phyloP scores from a whole-genome alignment of 2,329 filamentous ascomycete genomes.

The Hansfordia pulvinata region DNA sequence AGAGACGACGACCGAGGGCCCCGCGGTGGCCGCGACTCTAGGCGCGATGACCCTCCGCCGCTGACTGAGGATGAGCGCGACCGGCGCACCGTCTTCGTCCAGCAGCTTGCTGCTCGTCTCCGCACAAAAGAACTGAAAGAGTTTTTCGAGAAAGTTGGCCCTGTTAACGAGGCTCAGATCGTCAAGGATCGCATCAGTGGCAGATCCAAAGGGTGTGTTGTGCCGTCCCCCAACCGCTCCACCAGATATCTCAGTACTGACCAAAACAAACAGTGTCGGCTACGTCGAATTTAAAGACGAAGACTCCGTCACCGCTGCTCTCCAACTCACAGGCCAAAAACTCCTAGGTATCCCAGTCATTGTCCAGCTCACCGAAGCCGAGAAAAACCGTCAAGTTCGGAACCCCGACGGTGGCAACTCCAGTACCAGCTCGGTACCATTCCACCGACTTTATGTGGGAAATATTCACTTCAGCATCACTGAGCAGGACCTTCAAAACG shows the following conservation, averaged over 20 bases:
- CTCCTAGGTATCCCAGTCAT: constrained; percentile 98
- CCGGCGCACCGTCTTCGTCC: constrained; percentile 92
- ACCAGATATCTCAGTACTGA: constrained; percentile 23
- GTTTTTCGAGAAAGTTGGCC: constrained; percentile 91
- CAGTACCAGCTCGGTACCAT: constrained; percentile 75
- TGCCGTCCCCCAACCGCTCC: no score
- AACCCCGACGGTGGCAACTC: constrained; percentile 56
- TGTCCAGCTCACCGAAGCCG: constrained; percentile 93
- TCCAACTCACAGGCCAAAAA: constrained; percentile 97
- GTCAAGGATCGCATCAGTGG: constrained; percentile 95
- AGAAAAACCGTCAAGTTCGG: constrained; percentile 96
- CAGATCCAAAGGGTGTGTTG: constrained; percentile 83
- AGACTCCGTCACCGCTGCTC: constrained; percentile 82
- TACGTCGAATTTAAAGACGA: constrained; percentile 98
- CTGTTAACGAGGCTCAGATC: constrained; percentile 94
- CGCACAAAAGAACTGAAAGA: constrained; percentile 83
- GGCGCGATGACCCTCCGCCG: constrained; percentile 48
- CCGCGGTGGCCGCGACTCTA: constrained; percentile 19
- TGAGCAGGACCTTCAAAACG: constrained; percentile 86
- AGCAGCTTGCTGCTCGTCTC: constrained; percentile 89
- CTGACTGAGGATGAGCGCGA: constrained; percentile 93
- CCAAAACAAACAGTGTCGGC: constrained; percentile 55
- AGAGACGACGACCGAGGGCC: constrained; percentile 34
- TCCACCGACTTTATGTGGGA: constrained; percentile 95
- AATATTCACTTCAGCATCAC: constrained; percentile 99